Evolutionary conservation across 2,329 filamentous ascomycete species (phyloP), one percentile per base, ranked within the genome.

Genomic region (Fonsecaea pugnacius): DNA sequence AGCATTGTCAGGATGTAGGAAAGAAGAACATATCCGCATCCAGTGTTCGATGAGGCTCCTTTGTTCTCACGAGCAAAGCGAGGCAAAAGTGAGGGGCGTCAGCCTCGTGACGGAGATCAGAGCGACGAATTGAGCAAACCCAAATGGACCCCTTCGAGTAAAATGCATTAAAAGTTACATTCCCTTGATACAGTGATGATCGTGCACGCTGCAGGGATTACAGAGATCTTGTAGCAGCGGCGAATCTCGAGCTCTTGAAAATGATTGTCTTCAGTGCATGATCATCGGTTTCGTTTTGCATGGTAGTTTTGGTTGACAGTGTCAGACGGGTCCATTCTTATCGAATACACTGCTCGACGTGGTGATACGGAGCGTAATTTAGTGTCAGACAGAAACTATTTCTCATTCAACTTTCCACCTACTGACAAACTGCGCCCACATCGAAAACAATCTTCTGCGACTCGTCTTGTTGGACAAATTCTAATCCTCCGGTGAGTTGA

Each of bases 61-160:
- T 33, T 32, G 4, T 6, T 53, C 32, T 48, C 36, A 21, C 48
- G 52, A 21, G 7, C 30, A 24, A 5, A 33, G 43, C 33, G 32
- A 52, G 16, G 14, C 14, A 9, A 8, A 40, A 27, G 18, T 32
- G 57, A 40, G 57, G 46, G 43, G 57, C 57, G 52, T 9, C 46
- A 59, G 57, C 46, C 57, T 59, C 21, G 46, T 12, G 27, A 32
- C 35, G 7, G 32, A n/a, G 27, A 24, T 27, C 21, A 40, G 18
- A 27, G 38, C n/a, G 5, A 43, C 4, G 6, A 14, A 43, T 30
- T 30, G 27, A 30, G 27, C 27, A 30, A 30, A 30, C 1, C 4
- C 1, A 1, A 30, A 30, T 30, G 27, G 6, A 30, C 6, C 27
- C 27, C 27, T 10, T 30, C 3, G 32, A 18, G 33, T n/a, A n/a